A percentile compares a stretch with the other conserved stretches of the same genome.
Evolutionary conservation across 1,284 basidiomycete species (phyloP).

Genomic region (Vanrija sp.): DNA sequence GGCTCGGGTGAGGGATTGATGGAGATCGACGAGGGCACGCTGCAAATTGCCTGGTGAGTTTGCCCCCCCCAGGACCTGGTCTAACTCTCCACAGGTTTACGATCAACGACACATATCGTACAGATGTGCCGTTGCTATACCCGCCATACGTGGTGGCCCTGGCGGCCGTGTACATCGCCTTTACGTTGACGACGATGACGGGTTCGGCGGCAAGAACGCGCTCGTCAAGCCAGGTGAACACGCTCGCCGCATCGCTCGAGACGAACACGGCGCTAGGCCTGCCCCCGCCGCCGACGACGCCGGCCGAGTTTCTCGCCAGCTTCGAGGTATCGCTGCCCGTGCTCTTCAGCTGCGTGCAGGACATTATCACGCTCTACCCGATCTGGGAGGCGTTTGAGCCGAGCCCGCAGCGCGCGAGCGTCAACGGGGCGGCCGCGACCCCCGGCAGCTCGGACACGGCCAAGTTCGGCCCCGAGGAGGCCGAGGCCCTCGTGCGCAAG

Average conservation of each 20-base stretch:
- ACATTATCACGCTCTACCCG: conserved; percentile 83
- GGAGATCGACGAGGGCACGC: conserved; percentile 51
- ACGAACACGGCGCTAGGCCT: conserved; percentile 37
- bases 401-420: conserved; percentile 5
- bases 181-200: conserved; percentile 49
- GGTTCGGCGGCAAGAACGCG: conserved; percentile 43
- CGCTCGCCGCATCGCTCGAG: conserved; percentile 50
- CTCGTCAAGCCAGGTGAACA: conserved; percentile 47
- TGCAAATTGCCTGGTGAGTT: conserved; percentile 54
- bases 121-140: conserved; percentile 82
- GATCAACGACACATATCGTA: conserved; percentile 93
- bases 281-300: conserved; percentile 28
- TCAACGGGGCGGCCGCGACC: conserved; percentile 1
- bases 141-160: conserved; percentile 93
- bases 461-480: conserved; percentile 41
- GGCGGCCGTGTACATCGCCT: conserved; percentile 80
- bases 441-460: conserved; percentile 1
- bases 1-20: conserved; percentile 47
- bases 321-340: conserved; percentile 79
- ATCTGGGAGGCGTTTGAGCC: conserved; percentile 71
- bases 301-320: conserved; percentile 68
- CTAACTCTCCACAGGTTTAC: conserved; percentile 66
- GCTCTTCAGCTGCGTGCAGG: conserved; percentile 81
- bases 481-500: conserved; percentile 53
- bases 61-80: not conserved